Evolutionary conservation across 2,329 filamentous ascomycete species (phyloP).

Genomic region (Monosporascus sp.): DNA sequence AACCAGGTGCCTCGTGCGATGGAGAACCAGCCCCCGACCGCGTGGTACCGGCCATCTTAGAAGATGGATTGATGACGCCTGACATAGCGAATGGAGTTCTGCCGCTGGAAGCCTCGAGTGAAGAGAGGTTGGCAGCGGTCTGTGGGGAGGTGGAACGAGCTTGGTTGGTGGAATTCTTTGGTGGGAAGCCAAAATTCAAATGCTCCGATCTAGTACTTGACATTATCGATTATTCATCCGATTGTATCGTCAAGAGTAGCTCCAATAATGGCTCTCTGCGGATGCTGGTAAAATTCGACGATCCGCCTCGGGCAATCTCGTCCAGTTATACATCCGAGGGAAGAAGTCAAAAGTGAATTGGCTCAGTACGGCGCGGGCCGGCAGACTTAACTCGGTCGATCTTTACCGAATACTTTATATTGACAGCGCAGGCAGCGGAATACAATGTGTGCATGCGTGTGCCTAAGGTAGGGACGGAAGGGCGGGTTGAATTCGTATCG

Average conservation of each 20-base stretch:
- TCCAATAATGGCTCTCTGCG: conserved; percentile 20
- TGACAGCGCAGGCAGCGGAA: background rate
- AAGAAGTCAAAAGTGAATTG: conserved; percentile 15
- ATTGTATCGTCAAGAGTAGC: conserved; percentile 38
- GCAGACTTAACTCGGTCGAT: background rate
- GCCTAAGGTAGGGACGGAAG: background rate
- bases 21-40: conserved; percentile 92
- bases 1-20: conserved; percentile 78
- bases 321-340: conserved; percentile 9
- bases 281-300: conserved; percentile 17
- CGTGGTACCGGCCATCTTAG: conserved; percentile 54
- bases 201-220: conserved; percentile 81
- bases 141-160: conserved; percentile 74
- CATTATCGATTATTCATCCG: conserved; percentile 81
- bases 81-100: conserved; percentile 70
- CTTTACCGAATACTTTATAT: background rate
- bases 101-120: conserved; percentile 65
- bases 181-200: conserved; percentile 76
- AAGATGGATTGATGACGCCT: conserved; percentile 52
- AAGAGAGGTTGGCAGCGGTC: conserved; percentile 61
- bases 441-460: background rate
- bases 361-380: background rate
- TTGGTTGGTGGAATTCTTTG: conserved; percentile 57
- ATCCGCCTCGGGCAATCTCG: conserved; percentile 11
- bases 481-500: background rate